Conservation (phyloP, 768 basidiomycete genomes). For the Mycena kentingensis region DNA sequence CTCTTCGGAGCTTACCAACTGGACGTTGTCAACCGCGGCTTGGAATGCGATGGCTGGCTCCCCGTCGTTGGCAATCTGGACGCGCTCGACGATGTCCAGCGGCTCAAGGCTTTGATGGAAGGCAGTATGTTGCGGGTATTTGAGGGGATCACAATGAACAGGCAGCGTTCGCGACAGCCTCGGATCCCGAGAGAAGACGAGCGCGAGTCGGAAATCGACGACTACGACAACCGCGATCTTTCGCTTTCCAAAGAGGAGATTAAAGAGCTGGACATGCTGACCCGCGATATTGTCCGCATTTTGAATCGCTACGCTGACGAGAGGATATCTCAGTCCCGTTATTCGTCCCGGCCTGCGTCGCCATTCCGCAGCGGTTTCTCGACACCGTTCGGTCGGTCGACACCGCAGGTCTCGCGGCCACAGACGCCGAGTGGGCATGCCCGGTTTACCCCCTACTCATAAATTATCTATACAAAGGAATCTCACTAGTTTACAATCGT, state of each 20-base stretch:
- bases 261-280: slow-evolving; percentile 73
- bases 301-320: slow-evolving; percentile 74
- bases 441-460: slow-evolving; percentile 9
- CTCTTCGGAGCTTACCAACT: slow-evolving; percentile 88
- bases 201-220: slow-evolving; percentile 61
- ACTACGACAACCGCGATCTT: slow-evolving; percentile 42
- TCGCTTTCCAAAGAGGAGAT: slow-evolving; percentile 70
- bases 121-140: slow-evolving; percentile 87
- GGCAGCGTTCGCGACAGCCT: slow-evolving; percentile 35
- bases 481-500: no score
- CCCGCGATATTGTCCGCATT: slow-evolving; percentile 71
- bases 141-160: slow-evolving; percentile 69
- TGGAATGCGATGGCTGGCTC: slow-evolving; percentile 91
- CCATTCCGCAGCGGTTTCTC: slow-evolving; percentile 59
- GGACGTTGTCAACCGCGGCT: slow-evolving; percentile 64
- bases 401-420: slow-evolving; percentile 65
- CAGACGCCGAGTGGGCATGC: slow-evolving; percentile 57
- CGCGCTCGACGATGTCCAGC: slow-evolving; percentile 80
- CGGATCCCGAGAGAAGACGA: slow-evolving; percentile 48
- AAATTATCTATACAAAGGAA: no score
- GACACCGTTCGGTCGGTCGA: slow-evolving; percentile 57
- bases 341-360: slow-evolving; percentile 67
- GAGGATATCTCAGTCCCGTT: slow-evolving; percentile 56
- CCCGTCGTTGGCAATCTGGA: slow-evolving; percentile 75
- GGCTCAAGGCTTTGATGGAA: slow-evolving; percentile 79